Conservation (phyloP, 371 early-diverging fungal species). For the Chytridiales sp. region DNA sequence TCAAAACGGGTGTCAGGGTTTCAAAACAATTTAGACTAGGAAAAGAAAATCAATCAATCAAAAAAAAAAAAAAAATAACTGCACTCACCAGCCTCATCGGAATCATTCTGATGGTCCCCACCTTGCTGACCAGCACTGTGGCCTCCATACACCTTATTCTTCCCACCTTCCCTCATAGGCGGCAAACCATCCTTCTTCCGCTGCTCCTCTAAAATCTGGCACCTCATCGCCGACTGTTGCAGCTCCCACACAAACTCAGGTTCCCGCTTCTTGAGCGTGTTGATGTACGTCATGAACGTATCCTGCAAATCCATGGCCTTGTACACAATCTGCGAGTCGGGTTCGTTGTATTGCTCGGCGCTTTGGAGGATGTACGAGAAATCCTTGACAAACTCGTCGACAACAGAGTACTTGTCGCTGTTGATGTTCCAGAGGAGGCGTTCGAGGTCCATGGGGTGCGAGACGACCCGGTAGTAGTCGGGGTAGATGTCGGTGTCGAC, state of each 20-base stretch:
- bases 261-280: conserved; percentile 19
- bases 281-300: conserved; percentile 21
- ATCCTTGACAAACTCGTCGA: conserved; percentile 37
- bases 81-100: too few species aligned
- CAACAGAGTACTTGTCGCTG: conserved; percentile 25
- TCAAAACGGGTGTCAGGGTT: too few species aligned
- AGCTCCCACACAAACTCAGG: conserved; percentile 29
- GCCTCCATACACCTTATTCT: too few species aligned
- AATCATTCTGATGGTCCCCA: too few species aligned
- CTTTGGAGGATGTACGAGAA: conserved; percentile 26
- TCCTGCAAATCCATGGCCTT: conserved; percentile 27
- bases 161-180: conserved; percentile 9
- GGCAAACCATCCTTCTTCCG: conserved; percentile 9
- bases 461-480: conserved; percentile 29
- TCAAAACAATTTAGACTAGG: too few species aligned
- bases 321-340: conserved; percentile 25
- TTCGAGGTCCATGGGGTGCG: conserved; percentile 32
- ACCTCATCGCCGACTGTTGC: conserved; percentile 13
- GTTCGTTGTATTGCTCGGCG: conserved; percentile 31
- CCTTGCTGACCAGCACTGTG: too few species aligned
- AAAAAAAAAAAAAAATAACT: too few species aligned
- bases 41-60: too few species aligned
- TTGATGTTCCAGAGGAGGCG: conserved; percentile 25
- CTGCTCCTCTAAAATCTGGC: conserved; percentile 16
- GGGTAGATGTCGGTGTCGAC: conserved; percentile 41